Percentiles rank a stretch among this genome's conserved stretches.
These are phyloP conservation scores for Pelargonium myrrhifolium DNA, from an alignment of 441 rosid species.

Conservation along the genomic window DNA sequence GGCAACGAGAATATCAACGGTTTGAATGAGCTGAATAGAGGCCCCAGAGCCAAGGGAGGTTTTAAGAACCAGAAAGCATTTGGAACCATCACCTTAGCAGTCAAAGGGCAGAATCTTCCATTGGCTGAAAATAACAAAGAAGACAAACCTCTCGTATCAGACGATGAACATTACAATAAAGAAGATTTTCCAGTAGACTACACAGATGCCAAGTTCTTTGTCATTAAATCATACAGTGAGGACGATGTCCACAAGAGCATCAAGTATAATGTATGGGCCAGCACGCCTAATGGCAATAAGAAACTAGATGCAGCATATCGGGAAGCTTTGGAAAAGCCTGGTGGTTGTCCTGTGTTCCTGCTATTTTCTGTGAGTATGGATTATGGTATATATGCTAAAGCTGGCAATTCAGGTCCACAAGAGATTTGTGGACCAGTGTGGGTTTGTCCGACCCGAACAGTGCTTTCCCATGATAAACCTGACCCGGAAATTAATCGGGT, in stretches of 20 bases:
- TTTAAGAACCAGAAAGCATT: slow-evolving; percentile 51
- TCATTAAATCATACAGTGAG: slow-evolving; percentile 88
- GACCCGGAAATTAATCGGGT: no score
- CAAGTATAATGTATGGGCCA: slow-evolving; percentile 86
- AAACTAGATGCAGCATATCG: slow-evolving; percentile 83
- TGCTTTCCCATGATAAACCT: no score
- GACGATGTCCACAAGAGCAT: slow-evolving; percentile 93
- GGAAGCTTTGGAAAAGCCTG: slow-evolving; percentile 67
- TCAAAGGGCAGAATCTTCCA: slow-evolving; percentile 38
- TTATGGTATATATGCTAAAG: not conserved
- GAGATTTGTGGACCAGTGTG: no score
- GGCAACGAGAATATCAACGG: slow-evolving; percentile 64
- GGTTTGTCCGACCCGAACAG: no score
- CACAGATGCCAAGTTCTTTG: slow-evolving; percentile 60
- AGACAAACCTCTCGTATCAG: slow-evolving; percentile 32
- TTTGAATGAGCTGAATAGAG: slow-evolving; percentile 78
- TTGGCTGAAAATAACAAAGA: slow-evolving; percentile 38
- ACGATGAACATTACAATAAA: slow-evolving; percentile 53
- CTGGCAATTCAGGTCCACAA: no score
- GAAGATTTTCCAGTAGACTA: slow-evolving; percentile 60
- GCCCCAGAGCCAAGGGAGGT: slow-evolving; percentile 63
- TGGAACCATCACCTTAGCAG: slow-evolving; percentile 29
- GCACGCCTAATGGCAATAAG: slow-evolving; percentile 89
- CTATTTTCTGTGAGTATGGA: slow-evolving; percentile 66
- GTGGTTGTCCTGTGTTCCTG: slow-evolving; percentile 66